phyloP scores from a whole-genome alignment of 768 basidiomycete genomes.

The Panaeolus cyanescens region DNA sequence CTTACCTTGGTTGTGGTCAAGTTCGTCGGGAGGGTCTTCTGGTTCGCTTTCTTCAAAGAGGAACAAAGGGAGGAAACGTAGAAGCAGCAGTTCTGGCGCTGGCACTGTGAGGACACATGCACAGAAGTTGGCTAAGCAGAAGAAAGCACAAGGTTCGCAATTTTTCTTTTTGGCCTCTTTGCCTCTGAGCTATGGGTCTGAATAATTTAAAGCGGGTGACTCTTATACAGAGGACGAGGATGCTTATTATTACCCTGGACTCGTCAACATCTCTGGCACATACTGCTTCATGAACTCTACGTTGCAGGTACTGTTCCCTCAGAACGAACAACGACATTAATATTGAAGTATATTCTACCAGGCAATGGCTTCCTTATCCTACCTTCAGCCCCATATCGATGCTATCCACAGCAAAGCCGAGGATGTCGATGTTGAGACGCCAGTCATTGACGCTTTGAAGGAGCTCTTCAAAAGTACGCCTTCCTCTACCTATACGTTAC shows the following conservation, averaged over 20 bases:
- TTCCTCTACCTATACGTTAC: slow-evolving; percentile 7
- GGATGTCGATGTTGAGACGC: slow-evolving; percentile 78
- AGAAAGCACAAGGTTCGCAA: slow-evolving; percentile 28
- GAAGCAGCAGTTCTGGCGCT: slow-evolving; percentile 34
- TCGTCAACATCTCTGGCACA: slow-evolving; percentile 94
- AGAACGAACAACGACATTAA: neutral
- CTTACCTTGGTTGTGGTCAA: slow-evolving; percentile 69
- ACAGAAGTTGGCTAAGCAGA: slow-evolving; percentile 48
- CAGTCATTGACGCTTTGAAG: slow-evolving; percentile 81
- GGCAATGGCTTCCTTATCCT: slow-evolving; percentile 88
- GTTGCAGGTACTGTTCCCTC: slow-evolving; percentile 59
- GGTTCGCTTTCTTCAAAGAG: slow-evolving; percentile 26
- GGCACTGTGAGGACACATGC: slow-evolving; percentile 44
- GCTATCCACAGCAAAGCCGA: slow-evolving; percentile 77
- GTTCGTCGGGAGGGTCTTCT: slow-evolving; percentile 14
- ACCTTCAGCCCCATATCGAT: slow-evolving; percentile 81
- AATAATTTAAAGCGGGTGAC: neutral
- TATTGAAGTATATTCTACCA: slow-evolving; percentile 27
- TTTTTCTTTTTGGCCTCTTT: slow-evolving; percentile 19
- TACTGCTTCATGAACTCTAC: slow-evolving; percentile 99
- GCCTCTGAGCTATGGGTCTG: slow-evolving; percentile 2
- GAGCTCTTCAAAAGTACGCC: slow-evolving; percentile 66
- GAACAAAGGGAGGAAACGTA: slow-evolving; percentile 39
- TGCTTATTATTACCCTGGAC: slow-evolving; percentile 76
- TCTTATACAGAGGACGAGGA: slow-evolving; percentile 27